phyloP scores from a whole-genome alignment of 1,284 basidiomycete genomes.

The Singerocomus inundabilis region DNA sequence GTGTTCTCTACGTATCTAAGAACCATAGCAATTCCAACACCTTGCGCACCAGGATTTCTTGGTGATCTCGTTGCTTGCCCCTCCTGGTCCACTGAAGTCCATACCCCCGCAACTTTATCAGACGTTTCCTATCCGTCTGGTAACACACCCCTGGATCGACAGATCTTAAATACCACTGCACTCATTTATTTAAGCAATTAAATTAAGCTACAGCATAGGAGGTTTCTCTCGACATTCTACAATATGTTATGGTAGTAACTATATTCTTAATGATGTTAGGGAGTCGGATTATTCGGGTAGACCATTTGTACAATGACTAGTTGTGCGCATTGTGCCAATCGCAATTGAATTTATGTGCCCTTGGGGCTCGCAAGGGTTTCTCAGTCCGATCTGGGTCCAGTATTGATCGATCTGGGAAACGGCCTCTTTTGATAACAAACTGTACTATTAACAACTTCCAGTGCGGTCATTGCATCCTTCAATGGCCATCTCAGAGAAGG shows the following conservation, averaged over 20 bases:
- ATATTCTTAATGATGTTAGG: conserved; percentile 14
- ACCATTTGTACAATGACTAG: neutral
- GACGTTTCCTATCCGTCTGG: conserved; percentile 47
- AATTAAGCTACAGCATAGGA: conserved; percentile 17
- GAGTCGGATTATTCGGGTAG: neutral
- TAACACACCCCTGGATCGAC: conserved; percentile 49
- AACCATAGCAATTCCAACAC: conserved; percentile 1
- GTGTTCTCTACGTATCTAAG: conserved; percentile 7
- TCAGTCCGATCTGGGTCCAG: too few species aligned
- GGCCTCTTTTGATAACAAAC: too few species aligned
- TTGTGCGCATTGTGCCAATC: neutral
- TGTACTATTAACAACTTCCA: neutral
- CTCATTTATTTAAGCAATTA: conserved; percentile 19
- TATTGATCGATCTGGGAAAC: too few species aligned
- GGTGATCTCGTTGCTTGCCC: conserved; percentile 39
- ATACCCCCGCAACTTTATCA: conserved; percentile 38
- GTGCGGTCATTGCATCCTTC: conserved; percentile 4
- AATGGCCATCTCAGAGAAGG: conserved; percentile 31
- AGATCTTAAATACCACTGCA: conserved; percentile 13
- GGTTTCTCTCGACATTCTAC: neutral
- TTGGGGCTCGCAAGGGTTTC: too few species aligned
- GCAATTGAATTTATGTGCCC: too few species aligned
- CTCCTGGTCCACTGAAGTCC: conserved; percentile 27
- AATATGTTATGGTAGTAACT: conserved; percentile 1
- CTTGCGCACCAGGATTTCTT: conserved; percentile 50